Conservation (phyloP, 2,329 filamentous ascomycete species). For the Hymenoscyphus fraxineus region DNA sequence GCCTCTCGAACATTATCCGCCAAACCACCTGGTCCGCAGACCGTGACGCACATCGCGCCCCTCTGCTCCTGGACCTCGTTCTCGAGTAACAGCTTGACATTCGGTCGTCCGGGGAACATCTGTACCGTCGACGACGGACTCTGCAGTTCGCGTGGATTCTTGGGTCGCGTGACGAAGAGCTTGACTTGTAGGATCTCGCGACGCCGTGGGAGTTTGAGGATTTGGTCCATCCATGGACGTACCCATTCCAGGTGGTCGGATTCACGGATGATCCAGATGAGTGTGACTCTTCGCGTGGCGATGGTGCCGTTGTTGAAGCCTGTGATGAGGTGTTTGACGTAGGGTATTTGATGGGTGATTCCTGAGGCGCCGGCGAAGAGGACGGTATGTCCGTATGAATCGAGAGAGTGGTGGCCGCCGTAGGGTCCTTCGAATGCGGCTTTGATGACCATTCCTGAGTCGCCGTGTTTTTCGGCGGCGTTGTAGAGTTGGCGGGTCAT, state of each 20-base stretch:
- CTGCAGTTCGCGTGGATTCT: constrained; percentile 71
- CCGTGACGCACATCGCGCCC: constrained; percentile 83
- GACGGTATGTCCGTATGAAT: constrained; percentile 88
- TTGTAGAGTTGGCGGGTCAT: constrained; percentile 81
- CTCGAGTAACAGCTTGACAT: constrained; percentile 72
- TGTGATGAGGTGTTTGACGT: constrained; percentile 71
- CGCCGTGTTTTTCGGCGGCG: constrained; percentile 48
- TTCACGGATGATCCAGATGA: constrained; percentile 91
- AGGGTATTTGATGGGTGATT: constrained; percentile 92
- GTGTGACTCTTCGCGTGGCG: constrained; percentile 74
- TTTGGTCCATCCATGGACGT: constrained; percentile 72
- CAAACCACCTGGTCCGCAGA: constrained; percentile 71
- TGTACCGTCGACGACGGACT: constrained; percentile 76
- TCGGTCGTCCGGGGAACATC: constrained; percentile 87
- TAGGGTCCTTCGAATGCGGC: constrained; percentile 90
- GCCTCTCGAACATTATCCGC: constrained; percentile 72
- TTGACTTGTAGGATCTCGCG: constrained; percentile 81
- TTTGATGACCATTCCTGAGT: constrained; percentile 18
- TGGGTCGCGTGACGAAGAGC: constrained; percentile 85
- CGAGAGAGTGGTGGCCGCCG: constrained; percentile 74
- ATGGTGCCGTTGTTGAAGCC: constrained; percentile 68
- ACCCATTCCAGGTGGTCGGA: constrained; percentile 91
- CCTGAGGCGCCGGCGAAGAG: constrained; percentile 91
- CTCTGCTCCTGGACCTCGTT: constrained; percentile 78
- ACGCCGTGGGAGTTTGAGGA: constrained; percentile 75